Percentiles rank a stretch among this genome's conserved stretches.
These are phyloP conservation scores for Helianthus annuus DNA, from an alignment of 129 eudicot genomes.

Conservation along the genomic window DNA sequence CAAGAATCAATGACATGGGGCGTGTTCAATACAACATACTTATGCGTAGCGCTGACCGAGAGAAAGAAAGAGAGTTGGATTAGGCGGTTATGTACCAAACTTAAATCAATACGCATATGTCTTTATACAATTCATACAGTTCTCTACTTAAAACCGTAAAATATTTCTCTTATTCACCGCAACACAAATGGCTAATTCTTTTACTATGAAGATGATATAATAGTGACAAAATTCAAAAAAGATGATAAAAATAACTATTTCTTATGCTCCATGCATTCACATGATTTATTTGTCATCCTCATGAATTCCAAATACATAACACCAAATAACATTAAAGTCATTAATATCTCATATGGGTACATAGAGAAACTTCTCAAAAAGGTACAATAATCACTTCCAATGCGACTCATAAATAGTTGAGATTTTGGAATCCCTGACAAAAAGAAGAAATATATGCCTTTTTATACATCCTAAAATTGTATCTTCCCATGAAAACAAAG, in stretches of 20 bases:
- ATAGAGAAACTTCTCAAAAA: slow-evolving; percentile 1
- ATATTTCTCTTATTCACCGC: background rate
- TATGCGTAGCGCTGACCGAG: too few species aligned
- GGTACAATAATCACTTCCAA: slow-evolving; percentile 11
- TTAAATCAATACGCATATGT: too few species aligned
- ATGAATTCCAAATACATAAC: slow-evolving; percentile 2
- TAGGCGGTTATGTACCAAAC: too few species aligned
- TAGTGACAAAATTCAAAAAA: slow-evolving; percentile 8
- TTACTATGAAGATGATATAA: background rate
- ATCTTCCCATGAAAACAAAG: slow-evolving; percentile 5
- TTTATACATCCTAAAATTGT: background rate
- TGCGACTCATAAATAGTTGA: slow-evolving; percentile 13
- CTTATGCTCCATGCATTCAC: slow-evolving; percentile 13
- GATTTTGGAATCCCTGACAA: background rate
- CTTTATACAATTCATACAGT: too few species aligned
- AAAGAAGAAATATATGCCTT: background rate
- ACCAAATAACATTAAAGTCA: slow-evolving; percentile 16
- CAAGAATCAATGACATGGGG: too few species aligned
- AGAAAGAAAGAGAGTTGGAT: too few species aligned
- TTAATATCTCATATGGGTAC: background rate
- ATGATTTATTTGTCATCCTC: background rate
- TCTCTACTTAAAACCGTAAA: too few species aligned
- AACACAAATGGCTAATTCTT: background rate
- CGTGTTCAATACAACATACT: too few species aligned
- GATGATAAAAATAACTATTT: background rate